Evolutionary conservation across 1,284 basidiomycete species (phyloP), one percentile per base, ranked within the genome.

Genomic region (Stereum hirsutum): DNA sequence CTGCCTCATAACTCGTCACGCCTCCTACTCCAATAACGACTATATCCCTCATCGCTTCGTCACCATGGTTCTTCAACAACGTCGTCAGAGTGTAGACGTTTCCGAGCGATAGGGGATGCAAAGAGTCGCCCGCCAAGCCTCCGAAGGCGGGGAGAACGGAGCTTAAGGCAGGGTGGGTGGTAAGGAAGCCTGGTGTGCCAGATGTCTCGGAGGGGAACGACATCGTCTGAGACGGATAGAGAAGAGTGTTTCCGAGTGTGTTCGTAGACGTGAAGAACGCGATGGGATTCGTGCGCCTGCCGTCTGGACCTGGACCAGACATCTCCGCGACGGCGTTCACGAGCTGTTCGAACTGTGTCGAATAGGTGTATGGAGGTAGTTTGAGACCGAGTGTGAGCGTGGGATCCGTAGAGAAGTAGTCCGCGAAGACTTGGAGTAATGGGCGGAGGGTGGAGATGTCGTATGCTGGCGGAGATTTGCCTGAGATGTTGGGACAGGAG

Each of bases 1-100:
- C 75, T 1, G 74, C 79, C 14, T 65, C 75, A 7, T 65, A 59
- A 24, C 70, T 72, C 1, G 74, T 78, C n/a, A 89, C 84, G 5
- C 88, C 88, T 0, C 88, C 88, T 15, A 83, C 80, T 4, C 88
- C 88, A 42, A 91, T 73, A 39, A 90, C 61, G 39, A 61, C 61
- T 42, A 89, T 74, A 3, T 63, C 55, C 28, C 60, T 61, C 42
- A 85, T 53, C 0, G 66, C 64, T 2, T 59, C 47, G 46, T 66
- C 64, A 15, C 54, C 53, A 46, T 65, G 71, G 46, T 56, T 54
- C 19, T 59, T 55, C 42, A 89, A 62, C 37, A 85, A 55, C 30
- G 61, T 62, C 14, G 69, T 57, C 55, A 89, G 80, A 10, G 73
- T 65, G 52, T 70, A 69, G 11, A 85, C 83, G 53, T 82, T 89